These are phyloP conservation scores for Heterobasidion occidentale DNA, from an alignment of 1,284 basidiomycete species.

Conservation along the genomic window DNA sequence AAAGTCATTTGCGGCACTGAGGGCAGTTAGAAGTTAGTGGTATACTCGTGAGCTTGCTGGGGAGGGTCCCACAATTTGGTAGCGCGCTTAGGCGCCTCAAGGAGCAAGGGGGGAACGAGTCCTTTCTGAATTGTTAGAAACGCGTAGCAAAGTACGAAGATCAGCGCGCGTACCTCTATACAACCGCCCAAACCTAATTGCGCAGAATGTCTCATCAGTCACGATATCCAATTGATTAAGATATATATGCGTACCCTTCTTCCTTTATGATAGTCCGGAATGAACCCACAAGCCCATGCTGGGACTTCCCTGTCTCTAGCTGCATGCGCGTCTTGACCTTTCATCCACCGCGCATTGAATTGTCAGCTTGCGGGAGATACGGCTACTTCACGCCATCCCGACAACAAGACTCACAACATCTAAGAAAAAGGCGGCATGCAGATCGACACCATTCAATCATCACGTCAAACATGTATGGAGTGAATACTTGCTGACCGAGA, in stretches of 20 bases:
- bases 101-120: slow-evolving; percentile 86
- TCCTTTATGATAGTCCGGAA: slow-evolving; percentile 72
- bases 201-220: not conserved
- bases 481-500: slow-evolving; percentile 53
- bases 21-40: not conserved
- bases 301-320: slow-evolving; percentile 76
- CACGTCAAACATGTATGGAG: not conserved
- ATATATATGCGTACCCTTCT: slow-evolving; percentile 62
- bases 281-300: slow-evolving; percentile 76
- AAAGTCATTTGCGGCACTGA: slow-evolving; percentile 81
- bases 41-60: not conserved
- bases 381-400: not conserved
- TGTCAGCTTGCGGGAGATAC: not conserved
- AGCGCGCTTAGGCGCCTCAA: slow-evolving; percentile 97
- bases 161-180: slow-evolving; percentile 63
- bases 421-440: slow-evolving; percentile 8
- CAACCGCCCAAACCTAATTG: slow-evolving; percentile 63
- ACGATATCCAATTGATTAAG: too few relatives aligned
- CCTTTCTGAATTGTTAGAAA: slow-evolving; percentile 30
- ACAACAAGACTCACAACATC: slow-evolving; percentile 22
- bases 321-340: slow-evolving; percentile 98
- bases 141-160: not conserved
- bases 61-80: slow-evolving; percentile 77
- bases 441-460: not conserved
- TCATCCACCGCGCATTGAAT: slow-evolving; percentile 5